Base-by-base conservation (phyloP, 73 alveolate genomes). In the Effrenium voratum region DNA sequence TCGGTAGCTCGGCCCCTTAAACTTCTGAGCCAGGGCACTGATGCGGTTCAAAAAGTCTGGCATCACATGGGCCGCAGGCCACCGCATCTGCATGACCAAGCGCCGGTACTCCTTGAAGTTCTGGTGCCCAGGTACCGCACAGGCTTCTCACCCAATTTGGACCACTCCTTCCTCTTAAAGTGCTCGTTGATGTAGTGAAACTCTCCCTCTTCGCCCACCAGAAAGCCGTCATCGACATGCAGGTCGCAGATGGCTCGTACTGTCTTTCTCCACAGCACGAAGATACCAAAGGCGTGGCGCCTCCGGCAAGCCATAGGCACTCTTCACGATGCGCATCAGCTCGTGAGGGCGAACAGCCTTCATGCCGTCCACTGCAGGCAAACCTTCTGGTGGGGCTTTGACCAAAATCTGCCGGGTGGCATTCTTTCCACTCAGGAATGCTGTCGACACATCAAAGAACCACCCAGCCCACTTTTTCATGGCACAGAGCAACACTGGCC, bases 221-320 rank as follows among this genome's bases (percentile, higher is more conserved):
- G 26, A 46, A 70, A 70, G 47, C 81, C 81, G 43, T 77, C 87
- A 41, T 77, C 87, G 10, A 43, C 87, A 32, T 77, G 87, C 12
- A 77, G 43, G 38, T 41, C 24, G 63, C 36, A 40, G 63, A 77
- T 77, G 26, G 87, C 87, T 3, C 8, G 2, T 3, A 70, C 81
- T n/a, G n/a, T n/a, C n/a, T n/a, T n/a, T n/a, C 41, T 77, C 87
- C 22, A 28, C 30, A 12, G 87, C 87, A 2, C 43, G 52, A 15
- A 77, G 38, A 12, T 77, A 77, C 87, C 87, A 77, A 10, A 77
- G 87, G 0, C 87, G 59, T 1, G 87, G 87, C 26, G 87, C 87
- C 87, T 77, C 87, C 38, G 55, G 36, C 44, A 77, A 41, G 0
- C 87, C 87, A 38, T 77, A 77, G 44, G 87, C 87, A 16, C 43